Evolutionary conservation across 2,329 filamentous ascomycete species (phyloP).

Genomic region (Penicillium sp.): DNA sequence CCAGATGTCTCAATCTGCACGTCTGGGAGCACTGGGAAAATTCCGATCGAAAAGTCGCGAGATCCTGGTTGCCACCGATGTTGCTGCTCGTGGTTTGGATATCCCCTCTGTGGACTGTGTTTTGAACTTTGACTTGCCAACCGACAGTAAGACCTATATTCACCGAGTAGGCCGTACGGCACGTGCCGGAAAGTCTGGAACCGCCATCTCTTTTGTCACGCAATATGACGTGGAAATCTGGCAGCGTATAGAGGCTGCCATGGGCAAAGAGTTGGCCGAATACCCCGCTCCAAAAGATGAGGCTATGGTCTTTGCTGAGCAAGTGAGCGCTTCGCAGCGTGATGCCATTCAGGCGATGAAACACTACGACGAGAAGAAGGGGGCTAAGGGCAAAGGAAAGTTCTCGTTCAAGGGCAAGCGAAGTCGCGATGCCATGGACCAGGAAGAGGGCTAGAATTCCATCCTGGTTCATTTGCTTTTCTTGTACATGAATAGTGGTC

Average conservation of each 20-base stretch:
- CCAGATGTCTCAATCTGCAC: constrained; percentile 81
- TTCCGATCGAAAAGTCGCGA: constrained; percentile 78
- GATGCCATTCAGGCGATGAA: constrained; percentile 80
- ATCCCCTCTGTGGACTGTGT: constrained; percentile 89
- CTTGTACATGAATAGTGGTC: constrained; percentile 12
- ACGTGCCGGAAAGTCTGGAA: constrained; percentile 77
- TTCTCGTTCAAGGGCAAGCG: constrained; percentile 54
- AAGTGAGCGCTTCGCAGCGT: constrained; percentile 69
- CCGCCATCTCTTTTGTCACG: constrained; percentile 72
- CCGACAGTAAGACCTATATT: constrained; percentile 85
- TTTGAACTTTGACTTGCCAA: constrained; percentile 79
- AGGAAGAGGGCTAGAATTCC: constrained; percentile 61
- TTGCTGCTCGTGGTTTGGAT: constrained; percentile 89
- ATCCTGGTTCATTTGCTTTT: not conserved
- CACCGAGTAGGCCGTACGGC: constrained; percentile 87
- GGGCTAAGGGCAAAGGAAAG: constrained; percentile 46
- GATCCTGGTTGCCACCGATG: constrained; percentile 85
- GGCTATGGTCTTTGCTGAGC: constrained; percentile 72
- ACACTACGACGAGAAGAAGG: constrained; percentile 66
- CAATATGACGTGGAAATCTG: constrained; percentile 86
- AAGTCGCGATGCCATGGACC: constrained; percentile 66
- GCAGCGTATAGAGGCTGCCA: constrained; percentile 73
- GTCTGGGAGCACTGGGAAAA: constrained; percentile 84
- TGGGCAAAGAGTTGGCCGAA: constrained; percentile 72
- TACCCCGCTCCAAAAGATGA: constrained; percentile 74